Conservation (phyloP, 805 yeast genomes). For the Barnettozyma sp. region DNA sequence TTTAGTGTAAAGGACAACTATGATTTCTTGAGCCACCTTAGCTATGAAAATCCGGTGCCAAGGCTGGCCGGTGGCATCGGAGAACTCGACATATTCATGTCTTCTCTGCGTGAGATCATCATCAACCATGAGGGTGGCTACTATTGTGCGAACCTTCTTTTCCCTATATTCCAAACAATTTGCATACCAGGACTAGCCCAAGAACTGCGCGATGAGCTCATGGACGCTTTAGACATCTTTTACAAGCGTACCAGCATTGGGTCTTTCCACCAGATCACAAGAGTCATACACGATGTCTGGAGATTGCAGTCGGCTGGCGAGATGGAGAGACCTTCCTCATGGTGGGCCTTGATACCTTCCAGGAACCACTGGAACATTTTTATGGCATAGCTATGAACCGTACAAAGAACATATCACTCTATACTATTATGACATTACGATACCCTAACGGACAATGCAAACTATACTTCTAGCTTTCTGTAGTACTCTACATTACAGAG, state of each 20-base stretch:
- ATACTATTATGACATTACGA: too few relatives aligned
- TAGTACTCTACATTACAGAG: too few relatives aligned
- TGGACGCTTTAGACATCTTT: neutral
- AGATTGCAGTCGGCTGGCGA: neutral
- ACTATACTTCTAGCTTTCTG: too few relatives aligned
- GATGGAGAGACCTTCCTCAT: neutral
- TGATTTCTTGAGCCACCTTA: too few relatives aligned
- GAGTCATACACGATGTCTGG: slow-evolving; percentile 4
- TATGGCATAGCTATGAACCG: slow-evolving; percentile 7
- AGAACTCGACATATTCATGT: neutral
- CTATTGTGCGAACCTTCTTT: slow-evolving; percentile 7
- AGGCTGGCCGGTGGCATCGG: too few relatives aligned
- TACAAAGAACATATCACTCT: too few relatives aligned
- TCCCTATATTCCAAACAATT: slow-evolving; percentile 1
- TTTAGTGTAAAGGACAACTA: neutral
- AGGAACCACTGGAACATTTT: slow-evolving; percentile 5
- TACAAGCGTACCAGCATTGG: slow-evolving; percentile 7
- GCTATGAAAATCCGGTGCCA: too few relatives aligned
- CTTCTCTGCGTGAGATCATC: neutral
- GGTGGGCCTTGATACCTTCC: slow-evolving; percentile 3
- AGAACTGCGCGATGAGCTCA: neutral
- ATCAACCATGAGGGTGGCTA: slow-evolving; percentile 3
- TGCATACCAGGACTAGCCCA: neutral
- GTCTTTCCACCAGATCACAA: slow-evolving; percentile 1
- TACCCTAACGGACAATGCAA: too few relatives aligned